phyloP scores from a whole-genome alignment of 1,284 basidiomycete species.

The Fomitiporia mediterranea region DNA sequence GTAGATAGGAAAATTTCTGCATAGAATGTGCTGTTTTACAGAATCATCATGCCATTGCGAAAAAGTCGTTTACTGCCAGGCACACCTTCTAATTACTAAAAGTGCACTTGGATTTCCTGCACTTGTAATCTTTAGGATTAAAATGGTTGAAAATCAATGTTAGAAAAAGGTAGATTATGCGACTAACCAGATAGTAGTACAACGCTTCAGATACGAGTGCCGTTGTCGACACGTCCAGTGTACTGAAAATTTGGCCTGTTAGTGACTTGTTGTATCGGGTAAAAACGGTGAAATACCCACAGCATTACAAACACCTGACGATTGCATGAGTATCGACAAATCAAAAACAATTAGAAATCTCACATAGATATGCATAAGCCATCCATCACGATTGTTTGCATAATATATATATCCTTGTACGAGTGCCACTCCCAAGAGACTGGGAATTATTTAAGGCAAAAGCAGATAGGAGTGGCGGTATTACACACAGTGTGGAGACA shows the following conservation, averaged over 20 bases:
- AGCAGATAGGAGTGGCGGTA: not conserved
- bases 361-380: not conserved
- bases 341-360: not conserved
- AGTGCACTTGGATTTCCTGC: not conserved
- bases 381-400: not conserved
- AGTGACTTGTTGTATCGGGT: not conserved
- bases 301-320: not conserved
- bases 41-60: too few relatives aligned
- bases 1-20: not conserved
- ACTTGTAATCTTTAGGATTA: not conserved
- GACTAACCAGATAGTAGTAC: not conserved
- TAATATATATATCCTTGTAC: not conserved
- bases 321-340: not conserved
- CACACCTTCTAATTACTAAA: not conserved
- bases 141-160: not conserved
- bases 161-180: not conserved
- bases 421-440: not conserved
- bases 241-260: not conserved
- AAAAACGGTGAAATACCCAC: not conserved
- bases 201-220: not conserved
- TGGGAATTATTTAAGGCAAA: not conserved
- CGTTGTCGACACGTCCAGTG: not conserved
- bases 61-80: too few relatives aligned
- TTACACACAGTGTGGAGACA: conserved; percentile 1
- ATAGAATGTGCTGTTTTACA: not conserved